Evolutionary conservation across 371 early-diverging fungal species (phyloP), one percentile per base, ranked within the genome.

Genomic region (Mucor velutinosus): DNA sequence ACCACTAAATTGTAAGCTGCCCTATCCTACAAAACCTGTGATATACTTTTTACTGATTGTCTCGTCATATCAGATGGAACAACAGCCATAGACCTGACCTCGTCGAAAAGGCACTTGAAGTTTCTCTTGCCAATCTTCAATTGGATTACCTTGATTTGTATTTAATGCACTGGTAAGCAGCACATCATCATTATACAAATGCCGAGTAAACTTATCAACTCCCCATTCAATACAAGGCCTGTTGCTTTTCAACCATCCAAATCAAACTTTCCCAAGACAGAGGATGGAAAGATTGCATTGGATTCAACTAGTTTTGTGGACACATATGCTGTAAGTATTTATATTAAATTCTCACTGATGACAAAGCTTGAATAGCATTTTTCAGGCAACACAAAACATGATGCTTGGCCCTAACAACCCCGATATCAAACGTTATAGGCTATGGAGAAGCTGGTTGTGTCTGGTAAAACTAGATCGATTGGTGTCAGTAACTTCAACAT

Each of bases 81-180:
- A 84, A 78, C 5, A 65, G 72, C 51, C 88, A 88, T 67, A 70
- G 76, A 12, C 83, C 86, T 47, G 79, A 80, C 0, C 43, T 77
- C 30, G 86, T 88, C 12, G 63, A 74, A 8, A 66, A 80, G 33
- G 87, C 76, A n/a, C 30, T 87, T n/a, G 73, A 77, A 30, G 41
- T 65, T 6, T 86, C 90, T 11, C 73, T 92, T 45, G 33, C 63
- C 17, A 80, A 87, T 45, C 79, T 93, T 65, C 79, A 80, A 53
- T 67, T 85, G n/a, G 82, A 87, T 7, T 93, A 93, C 61, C 45
- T 94, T 12, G 94, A 94, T 75, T 77, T 93, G 30, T 93, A 90
- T 69, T 64, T 83, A 29, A 79, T 83, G 75, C 83, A 83, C 55
- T 81, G 81, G 80, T 93, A 90, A 29, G 10, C 35, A 58, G 7